Conservation (phyloP, 2,329 filamentous ascomycete species). For the Curvularia eragrostidis region DNA sequence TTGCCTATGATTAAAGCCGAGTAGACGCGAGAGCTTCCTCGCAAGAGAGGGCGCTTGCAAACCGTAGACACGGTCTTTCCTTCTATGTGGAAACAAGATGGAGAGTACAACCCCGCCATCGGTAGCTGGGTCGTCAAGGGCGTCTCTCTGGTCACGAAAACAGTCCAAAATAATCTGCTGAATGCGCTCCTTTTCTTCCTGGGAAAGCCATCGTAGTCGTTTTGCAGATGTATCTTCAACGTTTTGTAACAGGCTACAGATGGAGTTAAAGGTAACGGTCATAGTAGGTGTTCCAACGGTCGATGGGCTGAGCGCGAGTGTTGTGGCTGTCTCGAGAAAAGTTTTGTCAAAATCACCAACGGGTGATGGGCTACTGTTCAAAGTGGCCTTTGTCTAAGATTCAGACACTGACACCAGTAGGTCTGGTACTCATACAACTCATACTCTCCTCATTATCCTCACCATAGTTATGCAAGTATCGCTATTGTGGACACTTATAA, state of each 20-base stretch:
- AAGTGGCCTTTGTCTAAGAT: not conserved
- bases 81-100: constrained; percentile 75
- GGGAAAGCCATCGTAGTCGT: constrained; percentile 50
- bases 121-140: constrained; percentile 64
- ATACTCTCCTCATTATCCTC: constrained; percentile 5
- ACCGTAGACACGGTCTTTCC: constrained; percentile 79
- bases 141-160: constrained; percentile 69
- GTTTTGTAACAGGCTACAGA: constrained; percentile 76
- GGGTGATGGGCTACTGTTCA: not conserved
- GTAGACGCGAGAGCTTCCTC: constrained; percentile 69
- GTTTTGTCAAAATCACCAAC: not conserved
- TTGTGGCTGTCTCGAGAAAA: constrained; percentile 1
- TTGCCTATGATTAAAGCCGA: constrained; percentile 70
- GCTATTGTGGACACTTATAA: not conserved
- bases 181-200: constrained; percentile 33
- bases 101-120: constrained; percentile 72
- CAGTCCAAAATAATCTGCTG: constrained; percentile 64
- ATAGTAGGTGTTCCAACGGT: constrained; percentile 48
- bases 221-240: constrained; percentile 61
- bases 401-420: not conserved
- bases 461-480: constrained; percentile 10
- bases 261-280: constrained; percentile 70
- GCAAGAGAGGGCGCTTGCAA: constrained; percentile 69
- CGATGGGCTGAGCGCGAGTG: not conserved
- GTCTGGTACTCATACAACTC: not conserved